Percentiles rank a stretch among this genome's conserved stretches.
phyloP scores from a whole-genome alignment of 768 basidiomycete genomes.

The Pseudohyphozyma bogoriensis region DNA sequence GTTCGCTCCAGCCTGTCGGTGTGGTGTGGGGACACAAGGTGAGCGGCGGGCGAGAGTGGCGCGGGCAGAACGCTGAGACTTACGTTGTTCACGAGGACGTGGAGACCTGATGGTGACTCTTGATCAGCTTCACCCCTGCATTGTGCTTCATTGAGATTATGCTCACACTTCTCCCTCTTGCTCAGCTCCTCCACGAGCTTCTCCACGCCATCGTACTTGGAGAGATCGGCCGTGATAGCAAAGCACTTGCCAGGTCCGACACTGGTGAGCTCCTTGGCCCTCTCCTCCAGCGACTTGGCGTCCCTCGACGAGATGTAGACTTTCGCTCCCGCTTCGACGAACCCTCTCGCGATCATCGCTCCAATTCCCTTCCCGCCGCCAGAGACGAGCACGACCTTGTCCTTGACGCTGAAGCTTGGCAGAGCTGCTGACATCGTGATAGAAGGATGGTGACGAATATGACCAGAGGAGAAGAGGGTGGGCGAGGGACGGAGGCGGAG shows the following conservation, averaged over 20 bases:
- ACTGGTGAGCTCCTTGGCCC: conserved; percentile 48
- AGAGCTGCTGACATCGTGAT: no score
- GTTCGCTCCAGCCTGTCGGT: conserved; percentile 31
- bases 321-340: conserved; percentile 51
- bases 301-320: conserved; percentile 58
- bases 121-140: conserved; percentile 34
- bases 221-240: conserved; percentile 49
- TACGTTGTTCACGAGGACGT: conserved; percentile 52
- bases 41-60: not conserved
- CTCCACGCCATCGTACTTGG: conserved; percentile 49
- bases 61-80: conserved; percentile 34
- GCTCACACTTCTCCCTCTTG: conserved; percentile 45
- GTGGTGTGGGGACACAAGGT: not conserved
- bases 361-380: conserved; percentile 60
- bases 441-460: no score
- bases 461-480: no score
- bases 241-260: conserved; percentile 51
- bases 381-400: conserved; percentile 50
- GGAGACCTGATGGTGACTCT: conserved; percentile 7
- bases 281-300: conserved; percentile 46
- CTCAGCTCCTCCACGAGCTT: conserved; percentile 47
- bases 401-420: conserved; percentile 30
- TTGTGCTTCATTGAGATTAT: not conserved
- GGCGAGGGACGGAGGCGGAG: no score
- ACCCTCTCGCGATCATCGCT: conserved; percentile 49